These are phyloP conservation scores for Thielaviopsis euricoi DNA, from an alignment of 2,329 filamentous ascomycete species.

Conservation along the genomic window DNA sequence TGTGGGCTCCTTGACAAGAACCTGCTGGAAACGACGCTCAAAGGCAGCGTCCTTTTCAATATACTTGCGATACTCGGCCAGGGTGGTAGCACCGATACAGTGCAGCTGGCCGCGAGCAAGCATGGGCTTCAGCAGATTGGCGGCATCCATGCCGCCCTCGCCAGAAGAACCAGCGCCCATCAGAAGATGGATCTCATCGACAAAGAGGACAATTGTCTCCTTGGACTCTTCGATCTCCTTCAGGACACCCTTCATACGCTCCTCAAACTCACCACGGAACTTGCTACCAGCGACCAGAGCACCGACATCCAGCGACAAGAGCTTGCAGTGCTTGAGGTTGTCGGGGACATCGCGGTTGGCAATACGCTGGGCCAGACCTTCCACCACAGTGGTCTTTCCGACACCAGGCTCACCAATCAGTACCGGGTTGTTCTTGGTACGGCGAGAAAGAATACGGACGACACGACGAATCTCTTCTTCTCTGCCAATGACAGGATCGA, in stretches of 20 bases:
- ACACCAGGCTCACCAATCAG: conserved; percentile 97
- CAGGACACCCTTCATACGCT: conserved; percentile 96
- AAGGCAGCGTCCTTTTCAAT: conserved; percentile 98
- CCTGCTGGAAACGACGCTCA: conserved; percentile 96
- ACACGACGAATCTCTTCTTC: conserved; percentile 92
- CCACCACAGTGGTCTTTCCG: conserved; percentile 94
- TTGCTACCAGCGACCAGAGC: conserved; percentile 94
- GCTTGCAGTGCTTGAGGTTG: conserved; percentile 81
- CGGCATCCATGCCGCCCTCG: conserved; percentile 96
- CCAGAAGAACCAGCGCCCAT: conserved; percentile 94
- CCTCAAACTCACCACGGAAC: conserved; percentile 95
- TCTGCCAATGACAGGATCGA: conserved; percentile 90
- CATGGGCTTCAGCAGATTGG: conserved; percentile 96
- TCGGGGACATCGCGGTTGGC: conserved; percentile 94
- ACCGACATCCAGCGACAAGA: conserved; percentile 89
- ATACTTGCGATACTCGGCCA: conserved; percentile 94
- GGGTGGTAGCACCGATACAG: conserved; percentile 92
- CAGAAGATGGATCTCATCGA: conserved; percentile 95
- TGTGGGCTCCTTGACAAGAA: conserved; percentile 84
- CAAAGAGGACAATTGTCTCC: conserved; percentile 94
- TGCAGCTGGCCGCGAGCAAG: conserved; percentile 89
- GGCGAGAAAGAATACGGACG: conserved; percentile 75
- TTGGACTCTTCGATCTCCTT: conserved; percentile 93
- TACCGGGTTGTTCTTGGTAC: conserved; percentile 97
- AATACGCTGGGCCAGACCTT: conserved; percentile 87